Evolutionary conservation across 192 early-diverging fungal genomes (phyloP), one percentile per base, ranked within the genome.

Genomic region (Coemansia reversa): DNA sequence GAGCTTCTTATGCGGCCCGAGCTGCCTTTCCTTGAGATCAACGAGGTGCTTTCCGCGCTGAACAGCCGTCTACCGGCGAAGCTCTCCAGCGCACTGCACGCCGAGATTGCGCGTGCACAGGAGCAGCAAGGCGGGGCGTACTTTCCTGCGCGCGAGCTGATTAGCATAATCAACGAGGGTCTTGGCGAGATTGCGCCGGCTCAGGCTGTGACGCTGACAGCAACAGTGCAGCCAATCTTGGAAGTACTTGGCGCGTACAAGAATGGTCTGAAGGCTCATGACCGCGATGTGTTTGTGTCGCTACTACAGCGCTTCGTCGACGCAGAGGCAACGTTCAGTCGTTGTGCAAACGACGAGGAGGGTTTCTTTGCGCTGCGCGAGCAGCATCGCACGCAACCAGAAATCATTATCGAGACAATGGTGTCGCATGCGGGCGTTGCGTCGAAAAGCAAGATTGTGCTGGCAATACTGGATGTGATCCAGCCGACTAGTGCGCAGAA

Each of bases 281-380:
- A 92, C 70, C 86, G 88, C 61, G 50, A 75, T 52, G 85, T 90
- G 28, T 85, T 96, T 51, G 85, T 84, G 22, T 70, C 85, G 28
- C 85, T 97, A 20, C 82, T 99, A 59, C 85, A 94, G 70, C 86
- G 87, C 42, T 99, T 95, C 84, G 84, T 90, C 53, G 84, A 90
- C 55, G 87, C 92, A 33, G 94, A 99, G 79, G 82, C 85, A 3
- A 74, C 94, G 42, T 99, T 97, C 69, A 84, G 87, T 39, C 85
- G 86, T 20, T 49, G 81, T 7, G 79, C 83, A 39, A 84, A 86
- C 61, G 91, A 94, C 58, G 95, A 97, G 69, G 91, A 94, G 52
- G 93, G 90, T 12, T 74, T 98, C 68, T 76, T 93, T 63, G 69
- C 86, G 22, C 78, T 98, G 53, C 91, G 96, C 62, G 95, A 97